Base-by-base conservation (phyloP, 495 filamentous ascomycete genomes). In the Penicillium macrosclerotiorum region DNA sequence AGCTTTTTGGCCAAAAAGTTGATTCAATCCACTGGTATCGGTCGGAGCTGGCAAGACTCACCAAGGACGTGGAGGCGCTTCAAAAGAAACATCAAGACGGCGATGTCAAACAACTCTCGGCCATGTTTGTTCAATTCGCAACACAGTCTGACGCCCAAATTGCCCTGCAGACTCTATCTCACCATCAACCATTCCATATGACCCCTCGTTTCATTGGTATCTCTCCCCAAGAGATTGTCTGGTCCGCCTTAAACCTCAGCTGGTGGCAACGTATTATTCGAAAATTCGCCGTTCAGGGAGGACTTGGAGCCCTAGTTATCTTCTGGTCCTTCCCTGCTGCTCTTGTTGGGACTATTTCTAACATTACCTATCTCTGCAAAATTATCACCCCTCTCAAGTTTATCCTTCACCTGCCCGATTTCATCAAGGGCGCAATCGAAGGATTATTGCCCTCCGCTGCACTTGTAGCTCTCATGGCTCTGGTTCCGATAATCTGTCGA, bases 281-380 rank as follows among this genome's bases (percentile, higher is more conserved):
- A 38, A 72, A 76, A 53, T 80, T 86, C 37, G 69, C 73, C 11
- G 82, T 86, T 8, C 71, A 82, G 29, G 82, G 76, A 26, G 83
- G 86, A 54, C 81, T 95, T 47, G 70, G 73, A 14, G 87, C 79
- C 23, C 65, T 94, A 62, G 85, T 96, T 54, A 78, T 96, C 48
- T 95, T 96, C 67, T 95, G 88, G 88, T 87, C 90, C 3, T 83
- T 96, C 43, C 90, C 90, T 2, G 87, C 94, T 12, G 86, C 82
- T 8, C 68, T 90, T 35, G 89, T 95, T 37, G 90, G 86, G 55
- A 52, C 76, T 3, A 86, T 96, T 52, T 91, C 89, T 40, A 91
- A 96, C 55, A 77, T 95, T 62, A 73, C 72, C 41, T 82, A 80
- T 45, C 75, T 96, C 12, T 77, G 72, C 17, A 57, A 75, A 2